Conservation (phyloP, 441 rosid species). For the Corymbia citriodora region DNA sequence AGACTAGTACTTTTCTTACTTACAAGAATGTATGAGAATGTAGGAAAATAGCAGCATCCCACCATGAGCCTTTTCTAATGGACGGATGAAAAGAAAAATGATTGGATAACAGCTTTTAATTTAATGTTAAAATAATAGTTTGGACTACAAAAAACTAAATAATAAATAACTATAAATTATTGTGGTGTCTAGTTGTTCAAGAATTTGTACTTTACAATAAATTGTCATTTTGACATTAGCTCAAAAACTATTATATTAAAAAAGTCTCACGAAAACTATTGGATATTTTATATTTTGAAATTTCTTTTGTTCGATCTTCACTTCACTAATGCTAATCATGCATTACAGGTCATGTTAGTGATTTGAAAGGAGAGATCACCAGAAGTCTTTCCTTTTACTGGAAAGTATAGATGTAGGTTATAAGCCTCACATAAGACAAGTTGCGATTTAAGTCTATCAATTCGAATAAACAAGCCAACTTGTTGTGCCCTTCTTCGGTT, state of each 20-base stretch:
- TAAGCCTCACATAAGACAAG: neutral
- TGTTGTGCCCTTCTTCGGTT: neutral
- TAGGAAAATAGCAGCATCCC: too few relatives aligned
- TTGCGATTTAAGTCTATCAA: neutral
- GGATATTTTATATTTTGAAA: neutral
- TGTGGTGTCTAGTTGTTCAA: too few relatives aligned
- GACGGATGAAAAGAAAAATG: too few relatives aligned
- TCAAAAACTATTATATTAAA: too few relatives aligned
- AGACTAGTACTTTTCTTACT: neutral
- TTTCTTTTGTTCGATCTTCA: fast-evolving
- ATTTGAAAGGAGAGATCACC: neutral
- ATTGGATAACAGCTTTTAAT: too few relatives aligned
- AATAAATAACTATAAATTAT: too few relatives aligned
- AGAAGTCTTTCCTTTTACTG: neutral
- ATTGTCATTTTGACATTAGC: too few relatives aligned
- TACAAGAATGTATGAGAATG: neutral
- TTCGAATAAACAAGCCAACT: neutral
- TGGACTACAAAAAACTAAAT: too few relatives aligned
- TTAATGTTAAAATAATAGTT: too few relatives aligned
- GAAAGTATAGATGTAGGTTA: neutral
- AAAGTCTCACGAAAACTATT: neutral
- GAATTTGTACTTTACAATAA: too few relatives aligned
- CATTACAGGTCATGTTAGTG: neutral
- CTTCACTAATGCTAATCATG: neutral
- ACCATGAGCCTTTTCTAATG: too few relatives aligned